A percentile compares a stretch with the other conserved stretches of the same genome.
Conservation (phyloP, 2,329 filamentous ascomycete genomes). For the Cladosporium cucumerinum region DNA sequence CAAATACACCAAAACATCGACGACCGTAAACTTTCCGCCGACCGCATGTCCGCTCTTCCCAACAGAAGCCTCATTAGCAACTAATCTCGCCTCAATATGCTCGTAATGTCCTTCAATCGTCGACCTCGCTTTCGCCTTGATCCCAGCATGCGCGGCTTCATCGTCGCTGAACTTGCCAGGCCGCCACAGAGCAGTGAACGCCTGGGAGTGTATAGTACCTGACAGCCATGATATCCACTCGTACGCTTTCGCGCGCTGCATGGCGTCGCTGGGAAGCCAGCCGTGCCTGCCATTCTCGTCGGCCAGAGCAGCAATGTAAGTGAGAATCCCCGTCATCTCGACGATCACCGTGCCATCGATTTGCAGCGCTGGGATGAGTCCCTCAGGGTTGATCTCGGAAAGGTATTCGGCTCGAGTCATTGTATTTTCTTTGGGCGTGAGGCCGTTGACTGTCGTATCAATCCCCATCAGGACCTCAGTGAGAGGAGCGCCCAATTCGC, state of each 20-base stretch:
- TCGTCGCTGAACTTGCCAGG: slow-evolving; percentile 30
- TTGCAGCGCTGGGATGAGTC: slow-evolving; percentile 32
- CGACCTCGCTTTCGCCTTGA: slow-evolving; percentile 23
- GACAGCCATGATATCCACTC: slow-evolving; percentile 40
- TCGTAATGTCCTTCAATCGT: slow-evolving; percentile 21
- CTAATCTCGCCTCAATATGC: slow-evolving; percentile 28
- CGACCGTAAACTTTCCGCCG: slow-evolving; percentile 34
- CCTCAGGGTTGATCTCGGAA: slow-evolving; percentile 34
- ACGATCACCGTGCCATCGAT: slow-evolving; percentile 34
- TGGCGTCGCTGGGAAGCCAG: slow-evolving; percentile 28
- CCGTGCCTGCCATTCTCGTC: slow-evolving; percentile 31
- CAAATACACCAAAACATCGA: slow-evolving; percentile 35
- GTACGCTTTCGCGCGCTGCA: slow-evolving; percentile 26
- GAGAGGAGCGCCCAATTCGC: slow-evolving; percentile 5
- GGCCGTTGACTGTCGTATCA: neutral
- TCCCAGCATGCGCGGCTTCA: slow-evolving; percentile 16
- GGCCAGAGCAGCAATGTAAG: slow-evolving; percentile 32
- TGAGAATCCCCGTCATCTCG: slow-evolving; percentile 35
- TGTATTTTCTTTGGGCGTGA: neutral
- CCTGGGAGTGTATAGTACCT: slow-evolving; percentile 33
- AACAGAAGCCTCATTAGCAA: neutral
- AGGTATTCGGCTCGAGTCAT: slow-evolving; percentile 19
- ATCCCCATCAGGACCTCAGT: neutral
- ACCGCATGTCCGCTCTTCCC: slow-evolving; percentile 26
- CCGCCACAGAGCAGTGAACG: slow-evolving; percentile 29